phyloP scores from a whole-genome alignment of 2,329 filamentous ascomycete genomes.

The Zopfia rhizophila region DNA sequence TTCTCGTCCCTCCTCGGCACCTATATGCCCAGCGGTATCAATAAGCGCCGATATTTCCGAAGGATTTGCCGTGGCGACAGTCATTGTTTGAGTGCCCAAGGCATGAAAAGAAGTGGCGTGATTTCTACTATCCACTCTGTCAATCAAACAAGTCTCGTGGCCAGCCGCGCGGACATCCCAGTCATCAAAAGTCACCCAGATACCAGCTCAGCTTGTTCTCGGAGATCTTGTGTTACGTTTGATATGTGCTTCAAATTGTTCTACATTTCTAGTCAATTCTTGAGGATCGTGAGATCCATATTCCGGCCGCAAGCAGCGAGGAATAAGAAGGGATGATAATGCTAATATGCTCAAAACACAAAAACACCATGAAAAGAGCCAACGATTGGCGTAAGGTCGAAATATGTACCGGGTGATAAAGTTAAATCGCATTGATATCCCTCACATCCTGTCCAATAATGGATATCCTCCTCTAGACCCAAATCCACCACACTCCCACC shows the following conservation, averaged over 20 bases:
- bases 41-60: too few species aligned
- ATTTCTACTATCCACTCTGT: too few species aligned
- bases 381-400: slow-evolving; percentile 4
- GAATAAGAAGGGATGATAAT: background rate
- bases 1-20: too few species aligned
- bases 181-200: too few species aligned
- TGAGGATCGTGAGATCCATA: background rate
- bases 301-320: slow-evolving; percentile 13
- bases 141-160: too few species aligned
- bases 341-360: slow-evolving; percentile 9
- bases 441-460: slow-evolving; percentile 1
- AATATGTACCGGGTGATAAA: slow-evolving; percentile 27
- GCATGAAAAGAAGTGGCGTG: slow-evolving; percentile 11
- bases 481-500: background rate
- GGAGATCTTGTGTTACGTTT: too few species aligned
- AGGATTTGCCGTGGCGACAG: slow-evolving; percentile 6
- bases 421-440: background rate
- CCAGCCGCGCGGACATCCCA: too few species aligned
- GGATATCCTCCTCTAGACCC: background rate
- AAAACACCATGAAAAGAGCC: slow-evolving; percentile 9
- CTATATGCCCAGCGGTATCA: too few species aligned
- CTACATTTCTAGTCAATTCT: too few species aligned
- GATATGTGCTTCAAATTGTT: too few species aligned
- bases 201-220: too few species aligned
- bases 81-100: slow-evolving; percentile 6